These are phyloP conservation scores for Tilletia setariae DNA, from an alignment of 1,284 basidiomycete genomes.

Conservation along the genomic window DNA sequence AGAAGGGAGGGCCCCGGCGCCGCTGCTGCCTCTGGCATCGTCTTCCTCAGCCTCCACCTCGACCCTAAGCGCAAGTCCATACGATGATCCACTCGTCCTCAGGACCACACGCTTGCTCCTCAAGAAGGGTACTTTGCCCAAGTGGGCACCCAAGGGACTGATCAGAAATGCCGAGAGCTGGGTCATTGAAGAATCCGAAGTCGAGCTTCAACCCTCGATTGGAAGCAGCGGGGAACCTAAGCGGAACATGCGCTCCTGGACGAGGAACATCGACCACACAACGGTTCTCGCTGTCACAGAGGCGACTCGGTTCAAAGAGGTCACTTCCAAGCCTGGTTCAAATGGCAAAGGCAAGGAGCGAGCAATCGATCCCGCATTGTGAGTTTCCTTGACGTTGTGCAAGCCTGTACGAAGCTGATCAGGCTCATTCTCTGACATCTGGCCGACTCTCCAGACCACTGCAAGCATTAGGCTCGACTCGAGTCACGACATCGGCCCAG, in stretches of 20 bases:
- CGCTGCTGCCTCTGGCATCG: neutral
- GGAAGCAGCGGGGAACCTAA: neutral
- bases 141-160: constrained; percentile 82
- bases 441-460: neutral
- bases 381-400: neutral
- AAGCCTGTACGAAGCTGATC: no score
- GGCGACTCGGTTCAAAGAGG: constrained; percentile 33
- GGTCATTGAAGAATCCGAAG: constrained; percentile 53
- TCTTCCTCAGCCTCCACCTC: neutral
- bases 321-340: neutral
- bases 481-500: constrained; percentile 37
- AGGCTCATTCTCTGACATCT: no score
- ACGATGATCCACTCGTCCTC: constrained; percentile 63
- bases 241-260: constrained; percentile 49
- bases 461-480: neutral
- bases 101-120: constrained; percentile 84
- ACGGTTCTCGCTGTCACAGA: constrained; percentile 50
- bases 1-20: neutral
- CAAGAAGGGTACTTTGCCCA: constrained; percentile 81
- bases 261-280: constrained; percentile 50
- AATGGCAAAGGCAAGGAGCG: constrained; percentile 21
- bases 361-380: constrained; percentile 1
- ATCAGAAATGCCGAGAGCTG: constrained; percentile 56
- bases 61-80: constrained; percentile 21
- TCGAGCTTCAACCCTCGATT: constrained; percentile 37